Evolutionary conservation across 768 basidiomycete genomes (phyloP).

Genomic region (Hydnum rufescens): DNA sequence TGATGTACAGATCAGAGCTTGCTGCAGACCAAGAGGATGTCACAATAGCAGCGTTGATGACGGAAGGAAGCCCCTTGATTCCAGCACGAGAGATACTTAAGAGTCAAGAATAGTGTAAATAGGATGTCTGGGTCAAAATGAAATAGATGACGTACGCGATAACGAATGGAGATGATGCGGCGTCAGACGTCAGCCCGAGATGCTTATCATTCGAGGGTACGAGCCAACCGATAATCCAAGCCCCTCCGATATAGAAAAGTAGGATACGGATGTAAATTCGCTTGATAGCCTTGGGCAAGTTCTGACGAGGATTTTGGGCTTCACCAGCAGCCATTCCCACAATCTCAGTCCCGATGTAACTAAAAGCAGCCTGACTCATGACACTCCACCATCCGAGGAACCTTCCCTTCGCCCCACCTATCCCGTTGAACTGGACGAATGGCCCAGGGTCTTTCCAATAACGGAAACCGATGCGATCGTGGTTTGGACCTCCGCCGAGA

Average conservation of each 20-base stretch:
- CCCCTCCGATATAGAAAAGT: conserved; percentile 56
- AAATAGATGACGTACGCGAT: conserved; percentile 31
- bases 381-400: conserved; percentile 9
- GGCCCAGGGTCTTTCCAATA: conserved; percentile 85
- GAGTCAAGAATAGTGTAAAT: too few species aligned
- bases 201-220: conserved; percentile 47
- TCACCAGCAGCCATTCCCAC: conserved; percentile 80
- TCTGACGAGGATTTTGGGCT: conserved; percentile 36
- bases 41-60: conserved; percentile 51
- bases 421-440: conserved; percentile 43
- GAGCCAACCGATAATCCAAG: conserved; percentile 23
- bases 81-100: conserved; percentile 37
- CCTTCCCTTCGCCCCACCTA: conserved; percentile 16
- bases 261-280: conserved; percentile 61
- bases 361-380: conserved; percentile 49
- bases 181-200: conserved; percentile 34
- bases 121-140: background rate
- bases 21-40: conserved; percentile 89
- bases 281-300: conserved; percentile 46
- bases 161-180: conserved; percentile 72
- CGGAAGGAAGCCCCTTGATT: conserved; percentile 62
- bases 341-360: conserved; percentile 86
- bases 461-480: conserved; percentile 58
- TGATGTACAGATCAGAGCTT: conserved; percentile 74
- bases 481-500: conserved; percentile 71